Conservation (phyloP, 2,329 filamentous ascomycete genomes). For the Fusarium sp. region DNA sequence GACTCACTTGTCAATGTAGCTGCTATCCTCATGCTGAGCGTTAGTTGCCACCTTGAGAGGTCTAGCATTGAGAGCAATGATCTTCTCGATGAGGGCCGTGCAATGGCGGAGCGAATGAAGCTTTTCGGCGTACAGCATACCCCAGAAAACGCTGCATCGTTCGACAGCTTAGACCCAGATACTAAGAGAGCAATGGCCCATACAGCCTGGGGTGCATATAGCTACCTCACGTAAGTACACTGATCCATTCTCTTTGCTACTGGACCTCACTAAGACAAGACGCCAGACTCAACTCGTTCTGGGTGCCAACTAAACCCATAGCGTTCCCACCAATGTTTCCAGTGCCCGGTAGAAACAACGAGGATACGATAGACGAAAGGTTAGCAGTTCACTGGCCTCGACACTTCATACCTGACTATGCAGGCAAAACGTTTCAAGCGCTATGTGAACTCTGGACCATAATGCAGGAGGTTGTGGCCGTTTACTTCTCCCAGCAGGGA, state of each 20-base stretch:
- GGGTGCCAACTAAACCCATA: conserved; percentile 22
- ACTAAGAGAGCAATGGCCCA: conserved; percentile 19
- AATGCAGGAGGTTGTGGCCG: conserved; percentile 33
- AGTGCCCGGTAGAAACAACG: conserved; percentile 17
- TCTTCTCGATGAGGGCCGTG: conserved; percentile 16
- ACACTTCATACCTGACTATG: conserved; percentile 24
- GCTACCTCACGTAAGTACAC: conserved; percentile 28
- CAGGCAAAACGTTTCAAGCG: conserved; percentile 33
- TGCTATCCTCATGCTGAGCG: conserved; percentile 28
- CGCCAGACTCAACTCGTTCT: conserved; percentile 22
- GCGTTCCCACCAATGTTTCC: conserved; percentile 31
- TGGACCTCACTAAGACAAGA: neutral
- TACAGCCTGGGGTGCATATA: conserved; percentile 26
- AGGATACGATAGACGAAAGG: conserved; percentile 22
- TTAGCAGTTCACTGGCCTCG: conserved; percentile 35
- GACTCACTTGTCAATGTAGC: conserved; percentile 33
- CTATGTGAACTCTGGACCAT: conserved; percentile 37
- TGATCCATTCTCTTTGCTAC: accelerated
- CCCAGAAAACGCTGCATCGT: conserved; percentile 22
- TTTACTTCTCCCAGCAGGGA: conserved; percentile 20
- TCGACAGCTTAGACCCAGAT: conserved; percentile 9
- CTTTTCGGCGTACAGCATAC: conserved; percentile 21
- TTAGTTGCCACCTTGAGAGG: conserved; percentile 19
- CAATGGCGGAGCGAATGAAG: conserved; percentile 23
- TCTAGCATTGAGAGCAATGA: conserved; percentile 12